Conservation (phyloP, 345 rosid genomes). For the Psidium guajava region DNA sequence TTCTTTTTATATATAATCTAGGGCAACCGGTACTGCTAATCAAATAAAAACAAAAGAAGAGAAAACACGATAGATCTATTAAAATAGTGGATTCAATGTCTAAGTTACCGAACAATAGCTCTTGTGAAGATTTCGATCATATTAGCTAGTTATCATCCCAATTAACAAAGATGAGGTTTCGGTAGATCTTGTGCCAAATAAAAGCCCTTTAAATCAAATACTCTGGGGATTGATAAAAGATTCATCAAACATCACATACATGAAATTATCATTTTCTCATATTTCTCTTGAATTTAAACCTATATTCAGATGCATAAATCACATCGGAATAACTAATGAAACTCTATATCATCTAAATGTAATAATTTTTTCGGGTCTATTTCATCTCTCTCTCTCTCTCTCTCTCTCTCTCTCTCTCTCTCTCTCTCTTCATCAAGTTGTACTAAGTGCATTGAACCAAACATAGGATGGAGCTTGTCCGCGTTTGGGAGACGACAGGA, state of each 20-base stretch:
- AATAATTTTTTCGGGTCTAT: not conserved
- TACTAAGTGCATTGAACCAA: not conserved
- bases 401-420: not conserved
- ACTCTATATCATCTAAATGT: not conserved
- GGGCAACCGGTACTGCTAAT: not conserved
- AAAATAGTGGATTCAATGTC: not conserved
- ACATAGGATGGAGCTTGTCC: not conserved
- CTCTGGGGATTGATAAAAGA: not conserved
- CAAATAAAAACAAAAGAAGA: not conserved
- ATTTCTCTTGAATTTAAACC: not conserved
- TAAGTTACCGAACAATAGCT: not conserved
- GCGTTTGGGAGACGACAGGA: not conserved
- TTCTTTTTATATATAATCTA: not conserved
- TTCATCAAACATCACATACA: fast-evolving
- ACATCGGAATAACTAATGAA: not conserved
- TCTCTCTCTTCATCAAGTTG: not conserved
- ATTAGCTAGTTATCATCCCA: not conserved
- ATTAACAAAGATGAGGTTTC: no score
- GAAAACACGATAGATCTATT: not conserved
- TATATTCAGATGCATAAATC: not conserved
- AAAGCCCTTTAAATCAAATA: not conserved
- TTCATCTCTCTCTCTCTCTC: not conserved
- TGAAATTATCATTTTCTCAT: not conserved
- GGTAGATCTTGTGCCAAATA: no score
- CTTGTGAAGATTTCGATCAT: not conserved